Evolutionary conservation across 345 rosid genomes (phyloP).

Genomic region (Camelina laxa): DNA sequence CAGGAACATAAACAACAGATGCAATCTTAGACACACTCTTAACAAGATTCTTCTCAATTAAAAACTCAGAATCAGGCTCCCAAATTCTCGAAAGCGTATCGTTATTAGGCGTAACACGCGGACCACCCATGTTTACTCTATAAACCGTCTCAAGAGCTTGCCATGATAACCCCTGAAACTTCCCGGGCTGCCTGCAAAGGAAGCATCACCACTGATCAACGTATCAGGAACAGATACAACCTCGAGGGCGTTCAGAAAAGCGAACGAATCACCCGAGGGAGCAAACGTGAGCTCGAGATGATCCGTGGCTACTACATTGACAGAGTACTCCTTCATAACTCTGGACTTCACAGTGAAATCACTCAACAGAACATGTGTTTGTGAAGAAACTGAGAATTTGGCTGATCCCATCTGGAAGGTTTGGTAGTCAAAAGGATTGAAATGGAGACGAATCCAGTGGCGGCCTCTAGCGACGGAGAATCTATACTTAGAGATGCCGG

Average conservation of each 20-base stretch:
- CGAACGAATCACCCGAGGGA: slow-evolving; percentile 65
- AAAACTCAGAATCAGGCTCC: slow-evolving; percentile 65
- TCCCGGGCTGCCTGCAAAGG: slow-evolving; percentile 35
- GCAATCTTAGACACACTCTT: slow-evolving; percentile 44
- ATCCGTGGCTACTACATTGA: slow-evolving; percentile 55
- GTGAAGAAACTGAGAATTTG: slow-evolving; percentile 63
- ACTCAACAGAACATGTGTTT: slow-evolving; percentile 58
- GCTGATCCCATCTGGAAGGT: slow-evolving; percentile 64
- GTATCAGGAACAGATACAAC: slow-evolving; percentile 77
- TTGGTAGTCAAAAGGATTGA: slow-evolving; percentile 62
- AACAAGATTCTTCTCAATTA: slow-evolving; percentile 49
- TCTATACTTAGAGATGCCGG: slow-evolving; percentile 62
- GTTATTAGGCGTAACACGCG: slow-evolving; percentile 50
- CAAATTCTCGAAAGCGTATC: slow-evolving; percentile 86
- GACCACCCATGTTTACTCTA: slow-evolving; percentile 95
- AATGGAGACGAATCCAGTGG: slow-evolving; percentile 91
- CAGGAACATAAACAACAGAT: slow-evolving; percentile 58
- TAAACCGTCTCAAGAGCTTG: slow-evolving; percentile 77
- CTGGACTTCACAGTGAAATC: slow-evolving; percentile 47
- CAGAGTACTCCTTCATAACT: slow-evolving; percentile 69
- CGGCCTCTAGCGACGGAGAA: slow-evolving; percentile 68
- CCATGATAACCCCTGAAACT: slow-evolving; percentile 51
- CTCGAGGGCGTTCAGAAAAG: slow-evolving; percentile 76
- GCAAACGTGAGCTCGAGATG: slow-evolving; percentile 63
- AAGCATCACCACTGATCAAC: slow-evolving; percentile 53